Evolutionary conservation across 208 protist genomes (phyloP).

Genomic region (Crithidia sp.): DNA sequence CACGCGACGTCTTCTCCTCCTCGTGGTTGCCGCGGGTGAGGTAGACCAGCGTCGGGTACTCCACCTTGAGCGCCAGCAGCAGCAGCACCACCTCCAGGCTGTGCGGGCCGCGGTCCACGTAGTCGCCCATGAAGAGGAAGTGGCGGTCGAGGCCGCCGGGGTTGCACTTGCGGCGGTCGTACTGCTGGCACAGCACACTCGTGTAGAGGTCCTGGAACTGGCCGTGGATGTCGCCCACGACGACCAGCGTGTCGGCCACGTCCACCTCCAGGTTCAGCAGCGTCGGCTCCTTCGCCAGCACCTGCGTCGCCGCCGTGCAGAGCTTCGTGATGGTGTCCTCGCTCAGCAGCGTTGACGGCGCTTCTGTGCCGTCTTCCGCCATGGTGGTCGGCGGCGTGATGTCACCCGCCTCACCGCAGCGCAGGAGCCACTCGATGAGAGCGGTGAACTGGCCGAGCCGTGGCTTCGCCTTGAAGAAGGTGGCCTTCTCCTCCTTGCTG

Average conservation of each 20-base stretch:
- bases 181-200: constrained; percentile 65
- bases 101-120: constrained; percentile 94
- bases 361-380: constrained; percentile 29
- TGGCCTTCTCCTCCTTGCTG: neutral
- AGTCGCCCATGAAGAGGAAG: constrained; percentile 98
- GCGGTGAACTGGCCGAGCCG: constrained; percentile 16
- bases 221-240: constrained; percentile 87
- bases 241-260: constrained; percentile 59
- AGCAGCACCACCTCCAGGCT: constrained; percentile 62
- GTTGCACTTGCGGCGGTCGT: constrained; percentile 49
- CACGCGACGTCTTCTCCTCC: constrained; percentile 70
- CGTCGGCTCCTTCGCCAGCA: constrained; percentile 41
- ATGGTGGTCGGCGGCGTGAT: neutral
- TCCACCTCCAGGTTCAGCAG: constrained; percentile 48
- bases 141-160: constrained; percentile 26
- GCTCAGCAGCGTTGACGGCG: constrained; percentile 20
- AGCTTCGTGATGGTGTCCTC: constrained; percentile 38
- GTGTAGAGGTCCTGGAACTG: constrained; percentile 76
- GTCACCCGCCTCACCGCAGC: constrained; percentile 19
- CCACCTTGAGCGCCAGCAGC: constrained; percentile 88
- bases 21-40: constrained; percentile 92
- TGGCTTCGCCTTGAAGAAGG: constrained; percentile 25
- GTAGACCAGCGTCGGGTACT: constrained; percentile 76
- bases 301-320: constrained; percentile 42
- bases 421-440: constrained; percentile 40